Base-by-base conservation (phyloP, 2,329 filamentous ascomycete genomes). In the Botrytis medusae region DNA sequence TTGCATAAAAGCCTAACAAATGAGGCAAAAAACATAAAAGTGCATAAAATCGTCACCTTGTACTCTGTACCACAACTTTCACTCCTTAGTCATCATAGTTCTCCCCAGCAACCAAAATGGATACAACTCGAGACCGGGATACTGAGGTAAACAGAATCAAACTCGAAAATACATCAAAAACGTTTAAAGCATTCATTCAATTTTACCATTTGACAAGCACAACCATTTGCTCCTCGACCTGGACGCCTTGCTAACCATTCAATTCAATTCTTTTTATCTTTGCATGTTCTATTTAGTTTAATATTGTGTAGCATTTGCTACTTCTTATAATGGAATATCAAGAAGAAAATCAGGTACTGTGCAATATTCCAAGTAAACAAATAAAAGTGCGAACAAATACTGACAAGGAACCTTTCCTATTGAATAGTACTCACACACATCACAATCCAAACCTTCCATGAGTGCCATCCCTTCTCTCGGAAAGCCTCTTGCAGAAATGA, bases 401-500 rank as follows among this genome's bases (percentile, higher is more conserved):
- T 69, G 32, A 68, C 69, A 77, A 65, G 76, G 68, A 61, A 42
- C n/a, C 64, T 61, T 61, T 34, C 34, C 3, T 22, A 18, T 44
- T 69, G 14, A 46, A 61, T 68, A 80, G 79, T 76, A 74, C 74
- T 76, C 76, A 74, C 78, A 77, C 68, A 73, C 69, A 68, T 81
- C 80, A 29, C 78, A 79, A 69, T 46, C 79, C 32, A 78, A 74
- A 44, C 78, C 73, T 71, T 78, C 79, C 61, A 67, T 59, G 22
- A 77, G 72, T 71, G 75, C 75, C 61, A 78, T 80, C 25, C 75
- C 76, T 29, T 79, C 79, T 46, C 81, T 80, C 64, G 77, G 71
- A 57, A 79, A 77, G 73, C 82, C 83, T 5, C 84, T 90, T 25
- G 81, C 84, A 16, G 88, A 90, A 78, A 86, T 89, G 76, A 86